Evolutionary conservation across 305 asterid species (phyloP), one percentile per base, ranked within the genome.

Genomic region (Fraxinus sp.): DNA sequence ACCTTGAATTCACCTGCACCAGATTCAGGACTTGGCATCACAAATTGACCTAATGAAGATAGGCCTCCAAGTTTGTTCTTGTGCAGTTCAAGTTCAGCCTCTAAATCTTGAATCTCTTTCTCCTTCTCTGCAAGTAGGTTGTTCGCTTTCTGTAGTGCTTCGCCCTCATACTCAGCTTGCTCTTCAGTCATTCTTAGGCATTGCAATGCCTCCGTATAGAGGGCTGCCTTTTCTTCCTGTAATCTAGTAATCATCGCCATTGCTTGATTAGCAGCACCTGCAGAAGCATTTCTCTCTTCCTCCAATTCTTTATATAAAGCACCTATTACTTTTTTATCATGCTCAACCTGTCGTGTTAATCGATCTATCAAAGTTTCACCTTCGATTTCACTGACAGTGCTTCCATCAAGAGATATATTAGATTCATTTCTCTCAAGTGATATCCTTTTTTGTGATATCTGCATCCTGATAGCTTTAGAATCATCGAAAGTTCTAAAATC

Each of bases 171-270:
- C 87, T 92, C 97, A 30, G 96, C 95, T 88, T 93, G 98, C 83
- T 93, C 98, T 83, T 95, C 98, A 92, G 93, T 86, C 93, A 95
- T 89, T 84, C 98, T 90, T 41, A 93, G 75, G 82, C 88, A 91
- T 80, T 95, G 98, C 76, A 92, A 79, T 2, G 98, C 97, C 88
- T 95, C 98, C 93, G 90, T 92, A 72, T 93, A 89, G 35, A 95
- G 88, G 36, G 93, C 83, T 0, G 97, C 95, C 83, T 93, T 95
- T 89, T 95, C 98, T 82, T 93, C 98, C 83, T 93, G 98, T 86
- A 95, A 82, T 83, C 97, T 85, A 72, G 98, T 93, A 83, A 95
- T 93, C 98, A 95, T 95, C 33, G 98, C 96, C 98, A 95, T 92
- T 5, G 98, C 92, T 87, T 95, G 97, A 84, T 92, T 92, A 41